A percentile compares a stretch with the other conserved stretches of the same genome.
Conservation (phyloP, 2,329 filamentous ascomycete genomes). For the Chaetomium strumarium region DNA sequence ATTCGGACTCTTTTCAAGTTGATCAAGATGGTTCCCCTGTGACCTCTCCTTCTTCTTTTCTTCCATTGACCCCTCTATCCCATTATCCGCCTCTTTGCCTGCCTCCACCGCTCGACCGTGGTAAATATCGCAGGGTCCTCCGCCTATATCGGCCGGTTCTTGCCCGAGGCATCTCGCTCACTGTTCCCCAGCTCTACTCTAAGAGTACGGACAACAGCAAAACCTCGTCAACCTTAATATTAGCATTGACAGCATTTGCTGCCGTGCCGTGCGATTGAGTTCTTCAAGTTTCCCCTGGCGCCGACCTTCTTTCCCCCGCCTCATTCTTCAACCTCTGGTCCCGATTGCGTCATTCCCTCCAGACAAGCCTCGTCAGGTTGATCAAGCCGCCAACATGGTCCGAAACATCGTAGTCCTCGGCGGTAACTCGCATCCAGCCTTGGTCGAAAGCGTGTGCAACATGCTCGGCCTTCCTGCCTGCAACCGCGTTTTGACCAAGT, state of each 20-base stretch:
- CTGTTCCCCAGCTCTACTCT: too few relatives aligned
- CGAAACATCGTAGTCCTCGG: conserved; percentile 91
- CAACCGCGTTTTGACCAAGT: conserved; percentile 81
- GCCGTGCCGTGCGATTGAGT: conserved; percentile 7
- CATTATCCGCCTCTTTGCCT: conserved; percentile 6
- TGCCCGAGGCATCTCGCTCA: not conserved
- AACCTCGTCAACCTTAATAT: not conserved
- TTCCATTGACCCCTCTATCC: conserved; percentile 7
- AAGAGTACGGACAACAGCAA: not conserved
- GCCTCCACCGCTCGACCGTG: conserved; percentile 6
- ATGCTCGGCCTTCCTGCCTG: conserved; percentile 79
- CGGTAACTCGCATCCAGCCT: conserved; percentile 83
- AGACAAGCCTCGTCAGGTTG: not conserved
- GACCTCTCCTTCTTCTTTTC: conserved; percentile 14
- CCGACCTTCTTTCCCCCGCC: too few relatives aligned
- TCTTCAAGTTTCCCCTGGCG: conserved; percentile 11
- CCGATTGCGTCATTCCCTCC: conserved; percentile 9
- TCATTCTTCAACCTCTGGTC: conserved; percentile 2
- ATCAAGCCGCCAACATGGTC: conserved; percentile 56
- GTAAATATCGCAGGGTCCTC: conserved; percentile 3
- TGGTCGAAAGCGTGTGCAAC: conserved; percentile 82
- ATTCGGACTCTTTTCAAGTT: conserved; percentile 1
- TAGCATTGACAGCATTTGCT: conserved; percentile 6
- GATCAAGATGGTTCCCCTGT: conserved; percentile 24
- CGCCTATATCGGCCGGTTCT: conserved; percentile 23